These are phyloP conservation scores for Neurospora hispaniola DNA, from an alignment of 495 filamentous ascomycete species.

Conservation along the genomic window DNA sequence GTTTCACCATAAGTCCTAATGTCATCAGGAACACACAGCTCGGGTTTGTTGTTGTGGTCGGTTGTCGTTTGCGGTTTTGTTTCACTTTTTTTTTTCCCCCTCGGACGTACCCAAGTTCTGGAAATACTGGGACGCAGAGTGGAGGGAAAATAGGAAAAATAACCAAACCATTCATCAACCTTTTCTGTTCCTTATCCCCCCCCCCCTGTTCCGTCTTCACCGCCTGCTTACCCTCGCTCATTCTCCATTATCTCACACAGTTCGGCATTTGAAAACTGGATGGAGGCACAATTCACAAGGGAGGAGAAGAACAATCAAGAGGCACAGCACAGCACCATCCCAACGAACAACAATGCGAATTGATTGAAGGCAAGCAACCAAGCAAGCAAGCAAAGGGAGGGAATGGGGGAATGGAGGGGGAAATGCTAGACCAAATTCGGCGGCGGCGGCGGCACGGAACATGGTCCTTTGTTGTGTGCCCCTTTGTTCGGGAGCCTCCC, in stretches of 20 bases:
- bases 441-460: constrained; percentile 7
- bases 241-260: too few relatives aligned
- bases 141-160: background rate
- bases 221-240: too few relatives aligned
- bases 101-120: background rate
- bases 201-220: too few relatives aligned
- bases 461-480: constrained; percentile 19
- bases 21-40: background rate
- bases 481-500: too few relatives aligned
- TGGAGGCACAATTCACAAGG: background rate
- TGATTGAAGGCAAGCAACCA: background rate
- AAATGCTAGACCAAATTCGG: constrained; percentile 23
- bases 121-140: background rate
- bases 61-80: background rate
- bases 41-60: background rate
- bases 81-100: background rate
- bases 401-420: constrained; percentile 1
- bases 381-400: background rate
- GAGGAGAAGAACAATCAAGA: background rate
- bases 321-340: background rate
- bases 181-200: background rate
- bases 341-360: background rate
- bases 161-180: background rate
- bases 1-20: background rate
- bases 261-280: too few relatives aligned